phyloP scores from a whole-genome alignment of 139 green algal species.

The Auxenochlorella protothecoides region DNA sequence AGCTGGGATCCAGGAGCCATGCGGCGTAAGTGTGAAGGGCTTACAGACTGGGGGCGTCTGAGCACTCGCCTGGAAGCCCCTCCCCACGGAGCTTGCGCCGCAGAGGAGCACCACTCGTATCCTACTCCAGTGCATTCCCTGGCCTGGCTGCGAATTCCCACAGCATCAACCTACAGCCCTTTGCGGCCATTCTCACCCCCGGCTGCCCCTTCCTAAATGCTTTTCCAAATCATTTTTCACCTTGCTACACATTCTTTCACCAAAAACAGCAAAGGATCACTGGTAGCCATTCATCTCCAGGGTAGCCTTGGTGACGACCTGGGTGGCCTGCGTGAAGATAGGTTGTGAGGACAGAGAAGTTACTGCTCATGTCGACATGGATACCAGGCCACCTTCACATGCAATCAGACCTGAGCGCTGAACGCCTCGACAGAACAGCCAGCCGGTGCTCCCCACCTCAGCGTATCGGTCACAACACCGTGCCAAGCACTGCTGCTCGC shows the following conservation, averaged over 20 bases:
- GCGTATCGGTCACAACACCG: slow-evolving; percentile 75
- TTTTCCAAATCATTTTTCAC: no score
- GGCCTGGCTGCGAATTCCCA: neutral
- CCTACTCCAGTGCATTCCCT: neutral
- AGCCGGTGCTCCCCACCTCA: neutral
- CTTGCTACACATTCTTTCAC: no score
- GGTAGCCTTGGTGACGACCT: slow-evolving; percentile 32
- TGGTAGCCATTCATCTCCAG: slow-evolving; percentile 28
- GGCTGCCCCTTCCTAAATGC: no score
- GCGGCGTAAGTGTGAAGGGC: no score
- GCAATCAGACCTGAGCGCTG: neutral
- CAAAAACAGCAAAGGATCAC: slow-evolving; percentile 2
- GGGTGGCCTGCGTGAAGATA: slow-evolving; percentile 15
- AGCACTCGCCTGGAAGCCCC: no score
- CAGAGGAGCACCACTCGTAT: neutral
- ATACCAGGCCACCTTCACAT: neutral
- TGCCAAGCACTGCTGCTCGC: slow-evolving; percentile 78
- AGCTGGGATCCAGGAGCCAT: no score
- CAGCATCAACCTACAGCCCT: neutral
- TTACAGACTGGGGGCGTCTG: no score
- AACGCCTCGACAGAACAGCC: neutral
- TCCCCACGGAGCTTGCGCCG: no score
- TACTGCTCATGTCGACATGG: neutral
- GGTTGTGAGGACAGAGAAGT: neutral
- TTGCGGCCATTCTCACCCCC: no score